Base-by-base conservation (phyloP, 202 grass and related monocot species). In the Saccharum hybrid region DNA sequence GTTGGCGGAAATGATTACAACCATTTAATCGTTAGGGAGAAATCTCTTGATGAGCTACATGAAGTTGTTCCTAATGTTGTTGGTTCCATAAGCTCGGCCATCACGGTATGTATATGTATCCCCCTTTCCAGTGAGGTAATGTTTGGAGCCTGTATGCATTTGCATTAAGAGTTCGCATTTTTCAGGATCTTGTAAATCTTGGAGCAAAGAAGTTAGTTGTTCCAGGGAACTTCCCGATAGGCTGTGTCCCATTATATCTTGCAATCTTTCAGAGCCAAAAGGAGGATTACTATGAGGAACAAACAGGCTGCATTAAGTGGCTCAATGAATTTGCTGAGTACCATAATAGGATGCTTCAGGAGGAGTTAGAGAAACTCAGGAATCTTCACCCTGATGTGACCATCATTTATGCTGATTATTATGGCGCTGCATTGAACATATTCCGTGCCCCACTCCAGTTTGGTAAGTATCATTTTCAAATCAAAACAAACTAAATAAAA, bases 1-100 rank as follows among this genome's bases (percentile, higher is more conserved):
- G 90, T 98, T 7, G 96, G 96, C 3, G 96, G 96, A 63, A 98
- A 98, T 65, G 96, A 98, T 90, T 98, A 98, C 87, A 98, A 98
- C 68, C 93, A 95, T 80, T 85, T 90, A 86, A 93, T 98, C 33
- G 74, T 95, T 70, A 86, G 92, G 81, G 71, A 82, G 1, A 88
- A 87, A 85, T 88, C 87, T 28, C 43, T 95, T 57, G 86, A 90
- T 28, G 88, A 94, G 75, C 39, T 98, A 45, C 85, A 80, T 10
- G 82, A 80, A 43, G 75, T 95, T 74, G 92, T 95, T 86, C 93
- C 93, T 60, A 77, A 85, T 65, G 93, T 98, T 77, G 86, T 91
- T 63, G 66, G 87, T 71, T 78, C 83, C 52, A 95, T 95, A 60
- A 81, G 89, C 41, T 86, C 81, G 10, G 85, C 87, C 68, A 90